These are phyloP conservation scores for Phytophthora meadii DNA, from an alignment of 352 stramenopile species.

Conservation along the genomic window DNA sequence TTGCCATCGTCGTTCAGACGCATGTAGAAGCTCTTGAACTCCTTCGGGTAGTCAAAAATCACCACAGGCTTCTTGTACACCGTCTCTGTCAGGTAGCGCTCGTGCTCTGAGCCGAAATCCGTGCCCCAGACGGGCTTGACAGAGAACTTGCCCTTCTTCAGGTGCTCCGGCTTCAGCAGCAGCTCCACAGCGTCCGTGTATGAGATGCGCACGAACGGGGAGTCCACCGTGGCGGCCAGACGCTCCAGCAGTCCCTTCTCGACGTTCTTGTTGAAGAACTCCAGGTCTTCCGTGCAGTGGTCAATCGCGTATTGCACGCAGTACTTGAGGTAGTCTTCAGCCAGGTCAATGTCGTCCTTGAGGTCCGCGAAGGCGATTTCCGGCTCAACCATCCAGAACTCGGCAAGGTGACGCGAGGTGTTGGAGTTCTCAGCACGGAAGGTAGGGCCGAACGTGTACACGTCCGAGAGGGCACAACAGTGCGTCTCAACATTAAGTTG, in stretches of 20 bases:
- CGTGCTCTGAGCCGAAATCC: conserved; percentile 97
- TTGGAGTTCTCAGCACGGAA: conserved; percentile 99
- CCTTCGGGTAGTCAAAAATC: conserved; percentile 98
- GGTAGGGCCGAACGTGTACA: conserved; percentile 99
- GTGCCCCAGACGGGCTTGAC: conserved; percentile 94
- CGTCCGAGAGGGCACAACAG: conserved; percentile 86
- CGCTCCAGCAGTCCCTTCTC: conserved; percentile 90
- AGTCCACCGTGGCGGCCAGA: conserved; percentile 51
- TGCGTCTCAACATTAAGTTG: conserved; percentile 97
- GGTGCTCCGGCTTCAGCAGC: conserved; percentile 85
- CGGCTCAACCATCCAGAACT: conserved; percentile 99
- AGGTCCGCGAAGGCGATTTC: conserved; percentile 92
- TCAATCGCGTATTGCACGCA: conserved; percentile 94
- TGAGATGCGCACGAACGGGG: conserved; percentile 83
- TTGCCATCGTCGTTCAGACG: conserved; percentile 97
- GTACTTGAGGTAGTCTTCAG: conserved; percentile 97
- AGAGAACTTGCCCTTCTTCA: conserved; percentile 89
- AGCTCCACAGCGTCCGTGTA: conserved; percentile 96
- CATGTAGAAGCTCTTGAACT: conserved; percentile 99
- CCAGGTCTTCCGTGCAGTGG: conserved; percentile 92
- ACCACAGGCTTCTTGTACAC: conserved; percentile 93
- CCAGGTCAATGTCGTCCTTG: conserved; percentile 94
- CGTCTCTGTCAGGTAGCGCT: conserved; percentile 95
- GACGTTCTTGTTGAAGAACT: conserved; percentile 94
- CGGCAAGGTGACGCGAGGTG: conserved; percentile 96